Conservation (phyloP, 2,329 filamentous ascomycete species). For the Aspergillus sojae region DNA sequence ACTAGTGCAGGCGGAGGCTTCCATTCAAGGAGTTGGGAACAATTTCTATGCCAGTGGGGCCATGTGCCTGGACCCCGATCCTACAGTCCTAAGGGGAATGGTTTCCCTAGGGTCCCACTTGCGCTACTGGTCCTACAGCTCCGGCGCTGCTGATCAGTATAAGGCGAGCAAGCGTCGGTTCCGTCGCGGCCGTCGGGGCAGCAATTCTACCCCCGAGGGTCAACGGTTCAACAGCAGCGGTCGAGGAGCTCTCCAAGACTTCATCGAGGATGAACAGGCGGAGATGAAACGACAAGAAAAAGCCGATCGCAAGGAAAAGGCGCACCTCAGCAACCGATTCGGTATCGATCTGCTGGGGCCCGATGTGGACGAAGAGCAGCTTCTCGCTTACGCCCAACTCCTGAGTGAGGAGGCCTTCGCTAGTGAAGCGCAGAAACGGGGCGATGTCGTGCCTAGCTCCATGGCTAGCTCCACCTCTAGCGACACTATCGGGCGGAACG, state of each 20-base stretch:
- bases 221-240: conserved; percentile 64
- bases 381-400: conserved; percentile 64
- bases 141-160: conserved; percentile 71
- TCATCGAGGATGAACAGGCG: conserved; percentile 82
- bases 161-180: conserved; percentile 77
- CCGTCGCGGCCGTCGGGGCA: conserved; percentile 68
- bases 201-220: conserved; percentile 55
- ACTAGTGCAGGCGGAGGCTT: conserved; percentile 67
- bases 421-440: conserved; percentile 51
- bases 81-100: conserved; percentile 81
- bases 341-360: conserved; percentile 72
- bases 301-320: conserved; percentile 66
- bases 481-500: conserved; percentile 37
- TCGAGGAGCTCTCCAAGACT: conserved; percentile 72
- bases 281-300: conserved; percentile 77
- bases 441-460: conserved; percentile 45
- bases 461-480: conserved; percentile 42
- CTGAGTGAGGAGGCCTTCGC: conserved; percentile 62
- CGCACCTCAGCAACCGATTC: conserved; percentile 75
- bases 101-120: conserved; percentile 85
- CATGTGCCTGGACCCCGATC: conserved; percentile 83
- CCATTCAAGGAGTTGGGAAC: conserved; percentile 67
- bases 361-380: conserved; percentile 62
- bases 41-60: conserved; percentile 82
- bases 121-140: conserved; percentile 92